Base-by-base conservation (phyloP, 306 rosid species). In the Trifolium dubium region DNA sequence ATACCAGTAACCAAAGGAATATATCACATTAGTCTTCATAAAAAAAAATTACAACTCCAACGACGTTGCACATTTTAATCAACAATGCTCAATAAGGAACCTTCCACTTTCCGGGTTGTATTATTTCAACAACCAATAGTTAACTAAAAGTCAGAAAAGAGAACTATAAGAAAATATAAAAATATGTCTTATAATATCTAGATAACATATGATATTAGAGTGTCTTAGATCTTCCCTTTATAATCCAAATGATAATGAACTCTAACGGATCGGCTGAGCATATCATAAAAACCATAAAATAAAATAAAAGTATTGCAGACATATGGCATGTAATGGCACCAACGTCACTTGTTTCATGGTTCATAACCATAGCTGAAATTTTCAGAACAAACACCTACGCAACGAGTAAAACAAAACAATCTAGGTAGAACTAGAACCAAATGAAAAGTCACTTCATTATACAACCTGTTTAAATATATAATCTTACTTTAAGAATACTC, bases 1-100 rank as follows among this genome's bases (percentile, higher is more conserved):
- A 60, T 35, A 63, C 49, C 68, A 37, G 7, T 17, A 63, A 63
- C 68, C 68, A 35, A 65, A 54, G 17, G 47, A 17, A 72, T 12
- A 29, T 66, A 78, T 64, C 49, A 55, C 49, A 78, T 14, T 34
- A 73, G 51, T 54, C 35, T 62, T 73, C 77, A 69, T 17, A 73
- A 66, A 44, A 8, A 14, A 14, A 32, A 37, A 15, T 60, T 51
- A 69, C n/a, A 58, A 67, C 51, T 12, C 56, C 19, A 31, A 69
- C 37, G 30, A 10, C 37, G 12, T 73, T 54, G 55, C 72, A 59
- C 56, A 40, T 51, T 64, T 50, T 60, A 49, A 79, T 64, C 66
- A 39, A 10, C 55, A 46, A 63, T 64, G 43, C 46, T 63, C 39
- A 18, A 32, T 56, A 18, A 51, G 10, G 30, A 55, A 32, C 53